A percentile compares a stretch with the other conserved stretches of the same genome.
Conservation (phyloP, 1,284 basidiomycete species). For the Ceratobasidium sp. region DNA sequence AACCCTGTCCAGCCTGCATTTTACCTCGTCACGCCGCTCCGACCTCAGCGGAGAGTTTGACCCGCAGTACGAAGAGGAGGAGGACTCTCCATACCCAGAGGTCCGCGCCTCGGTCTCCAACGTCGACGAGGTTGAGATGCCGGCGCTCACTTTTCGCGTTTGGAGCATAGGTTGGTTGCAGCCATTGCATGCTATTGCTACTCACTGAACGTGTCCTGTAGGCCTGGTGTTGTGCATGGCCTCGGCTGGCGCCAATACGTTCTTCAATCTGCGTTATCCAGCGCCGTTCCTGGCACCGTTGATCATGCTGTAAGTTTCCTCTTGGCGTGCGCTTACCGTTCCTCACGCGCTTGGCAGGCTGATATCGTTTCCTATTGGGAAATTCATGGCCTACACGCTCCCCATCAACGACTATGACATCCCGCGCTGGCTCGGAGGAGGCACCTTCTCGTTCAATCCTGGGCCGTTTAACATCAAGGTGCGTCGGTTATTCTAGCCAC, state of each 20-base stretch:
- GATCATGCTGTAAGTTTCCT: conserved; percentile 63
- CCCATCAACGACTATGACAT: conserved; percentile 82
- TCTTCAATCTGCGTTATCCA: conserved; percentile 92
- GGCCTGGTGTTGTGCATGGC: conserved; percentile 73
- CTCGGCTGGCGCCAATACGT: conserved; percentile 80
- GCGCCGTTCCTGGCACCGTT: conserved; percentile 83
- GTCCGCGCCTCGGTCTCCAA: conserved; percentile 96
- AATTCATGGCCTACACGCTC: conserved; percentile 79
- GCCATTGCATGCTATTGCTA: background rate
- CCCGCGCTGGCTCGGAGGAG: conserved; percentile 60
- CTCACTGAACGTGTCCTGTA: background rate
- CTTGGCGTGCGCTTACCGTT: conserved; percentile 20
- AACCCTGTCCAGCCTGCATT: conserved; percentile 24
- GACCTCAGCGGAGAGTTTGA: conserved; percentile 27
- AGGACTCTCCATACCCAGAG: conserved; percentile 97
- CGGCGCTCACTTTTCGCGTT: conserved; percentile 86
- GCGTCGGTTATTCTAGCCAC: conserved; percentile 30
- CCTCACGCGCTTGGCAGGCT: conserved; percentile 53
- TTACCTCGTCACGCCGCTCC: conserved; percentile 23
- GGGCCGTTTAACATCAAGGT: conserved; percentile 47
- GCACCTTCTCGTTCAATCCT: conserved; percentile 86
- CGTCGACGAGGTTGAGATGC: conserved; percentile 97
- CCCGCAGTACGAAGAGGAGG: conserved; percentile 63
- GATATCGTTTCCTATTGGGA: conserved; percentile 87
- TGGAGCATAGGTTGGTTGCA: conserved; percentile 68